These are phyloP conservation scores for Dendrobium nobile DNA, from an alignment of 106 monocot genomes.

Conservation along the genomic window DNA sequence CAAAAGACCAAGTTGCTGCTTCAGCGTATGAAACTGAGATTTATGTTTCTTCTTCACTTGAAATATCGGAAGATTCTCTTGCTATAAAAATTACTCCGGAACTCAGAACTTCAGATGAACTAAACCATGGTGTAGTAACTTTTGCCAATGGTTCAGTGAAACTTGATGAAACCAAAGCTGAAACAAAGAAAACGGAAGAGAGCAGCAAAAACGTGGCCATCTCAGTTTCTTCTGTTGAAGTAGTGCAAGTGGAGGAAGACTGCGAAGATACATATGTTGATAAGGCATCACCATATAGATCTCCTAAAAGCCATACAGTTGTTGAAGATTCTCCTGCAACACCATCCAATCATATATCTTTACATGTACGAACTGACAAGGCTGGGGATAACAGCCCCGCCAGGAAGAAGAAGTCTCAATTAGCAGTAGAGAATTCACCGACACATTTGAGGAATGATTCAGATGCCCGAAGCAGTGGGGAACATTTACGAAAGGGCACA, in stretches of 20 bases:
- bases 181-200: constrained; percentile 6
- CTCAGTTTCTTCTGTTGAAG: neutral
- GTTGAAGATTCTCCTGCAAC: constrained; percentile 42
- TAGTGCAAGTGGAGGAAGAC: constrained; percentile 22
- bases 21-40: neutral
- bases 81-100: neutral
- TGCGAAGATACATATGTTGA: constrained; percentile 9
- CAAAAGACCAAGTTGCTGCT: neutral
- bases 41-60: no score
- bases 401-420: constrained; percentile 25
- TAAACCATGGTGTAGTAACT: neutral
- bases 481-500: constrained; percentile 28
- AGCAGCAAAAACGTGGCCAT: neutral
- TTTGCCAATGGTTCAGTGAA: neutral
- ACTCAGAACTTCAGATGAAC: neutral
- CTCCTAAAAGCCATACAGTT: constrained; percentile 49
- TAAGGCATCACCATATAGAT: constrained; percentile 39
- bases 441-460: constrained; percentile 33
- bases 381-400: constrained; percentile 7
- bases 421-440: constrained; percentile 38
- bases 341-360: constrained; percentile 51
- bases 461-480: constrained; percentile 26
- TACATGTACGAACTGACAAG: constrained; percentile 38
- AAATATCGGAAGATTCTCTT: neutral
- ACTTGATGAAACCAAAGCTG: constrained; percentile 15